A percentile compares a stretch with the other conserved stretches of the same genome.
Conservation (phyloP, 139 green algal species). For the Chlamydomonas asymmetrica region DNA sequence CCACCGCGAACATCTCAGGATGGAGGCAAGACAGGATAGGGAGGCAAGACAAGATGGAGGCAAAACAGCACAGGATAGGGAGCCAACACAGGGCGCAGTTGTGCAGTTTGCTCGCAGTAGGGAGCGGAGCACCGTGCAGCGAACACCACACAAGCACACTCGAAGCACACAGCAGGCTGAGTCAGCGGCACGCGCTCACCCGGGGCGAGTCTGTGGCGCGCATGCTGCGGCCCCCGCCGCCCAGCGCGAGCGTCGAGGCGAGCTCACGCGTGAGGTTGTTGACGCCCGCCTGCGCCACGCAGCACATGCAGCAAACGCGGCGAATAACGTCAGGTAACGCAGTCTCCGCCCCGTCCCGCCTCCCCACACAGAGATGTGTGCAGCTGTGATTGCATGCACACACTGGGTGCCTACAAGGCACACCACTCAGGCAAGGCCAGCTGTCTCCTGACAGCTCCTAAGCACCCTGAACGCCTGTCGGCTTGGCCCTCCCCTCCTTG, state of each 20-base stretch:
- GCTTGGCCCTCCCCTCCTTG: too few relatives aligned
- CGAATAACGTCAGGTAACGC: too few relatives aligned
- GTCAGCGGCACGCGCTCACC: neutral
- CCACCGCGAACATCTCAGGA: neutral
- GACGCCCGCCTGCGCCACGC: too few relatives aligned
- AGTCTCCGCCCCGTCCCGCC: too few relatives aligned
- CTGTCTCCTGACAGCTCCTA: too few relatives aligned
- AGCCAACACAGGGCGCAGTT: neutral
- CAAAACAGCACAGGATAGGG: neutral
- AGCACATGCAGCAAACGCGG: too few relatives aligned
- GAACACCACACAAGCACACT: neutral
- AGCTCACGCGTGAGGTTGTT: conserved; percentile 50
- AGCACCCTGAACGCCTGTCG: too few relatives aligned
- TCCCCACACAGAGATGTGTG: too few relatives aligned
- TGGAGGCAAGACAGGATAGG: neutral
- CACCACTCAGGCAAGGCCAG: too few relatives aligned
- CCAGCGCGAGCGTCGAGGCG: conserved; percentile 23
- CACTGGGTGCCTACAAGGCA: too few relatives aligned
- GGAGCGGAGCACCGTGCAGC: neutral
- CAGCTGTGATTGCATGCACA: too few relatives aligned
- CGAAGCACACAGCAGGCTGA: neutral
- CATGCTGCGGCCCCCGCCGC: neutral
- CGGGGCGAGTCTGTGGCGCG: neutral
- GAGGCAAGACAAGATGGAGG: neutral
- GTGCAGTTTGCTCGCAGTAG: neutral